These are phyloP conservation scores for Marasmius sp. DNA, from an alignment of 1,284 basidiomycete genomes.

Conservation along the genomic window DNA sequence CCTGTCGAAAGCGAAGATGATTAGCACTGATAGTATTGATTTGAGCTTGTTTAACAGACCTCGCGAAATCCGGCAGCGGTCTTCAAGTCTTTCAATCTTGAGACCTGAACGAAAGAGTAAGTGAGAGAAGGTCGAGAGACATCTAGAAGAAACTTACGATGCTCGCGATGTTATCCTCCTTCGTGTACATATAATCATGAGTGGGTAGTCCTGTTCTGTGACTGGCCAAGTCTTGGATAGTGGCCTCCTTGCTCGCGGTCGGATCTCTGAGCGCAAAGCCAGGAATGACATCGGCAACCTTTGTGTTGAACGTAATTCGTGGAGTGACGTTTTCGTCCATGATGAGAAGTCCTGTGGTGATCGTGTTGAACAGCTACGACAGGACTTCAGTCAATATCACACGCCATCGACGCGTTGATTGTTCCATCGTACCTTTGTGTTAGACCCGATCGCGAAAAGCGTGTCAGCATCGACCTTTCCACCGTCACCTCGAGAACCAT, in stretches of 20 bases:
- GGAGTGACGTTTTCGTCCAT: conserved; percentile 23
- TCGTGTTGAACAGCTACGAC: conserved; percentile 21
- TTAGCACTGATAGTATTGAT: not conserved
- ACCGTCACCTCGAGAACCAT: conserved; percentile 19
- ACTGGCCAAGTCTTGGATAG: conserved; percentile 24
- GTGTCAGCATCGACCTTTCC: conserved; percentile 19
- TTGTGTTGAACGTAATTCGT: conserved; percentile 23
- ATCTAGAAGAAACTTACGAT: not conserved
- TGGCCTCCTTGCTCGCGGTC: conserved; percentile 18
- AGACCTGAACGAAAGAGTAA: not conserved
- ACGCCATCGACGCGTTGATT: not conserved
- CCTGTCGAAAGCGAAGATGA: not conserved
- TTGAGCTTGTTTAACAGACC: conserved; percentile 22
- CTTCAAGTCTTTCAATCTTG: conserved; percentile 6
- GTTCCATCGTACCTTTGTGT: conserved; percentile 17
- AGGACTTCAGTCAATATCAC: conserved; percentile 8
- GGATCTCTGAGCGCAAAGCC: conserved; percentile 21
- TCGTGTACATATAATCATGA: conserved; percentile 14
- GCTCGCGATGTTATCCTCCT: not conserved
- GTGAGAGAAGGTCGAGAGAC: not conserved
- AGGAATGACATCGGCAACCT: conserved; percentile 22
- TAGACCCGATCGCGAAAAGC: conserved; percentile 22
- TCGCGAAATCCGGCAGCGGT: conserved; percentile 2
- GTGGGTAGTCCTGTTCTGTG: conserved; percentile 27
- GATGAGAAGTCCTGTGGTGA: conserved; percentile 25